Percentiles rank a stretch among this genome's conserved stretches.
Conservation (phyloP, 2,329 filamentous ascomycete species). For the Lachnellula hyalina region DNA sequence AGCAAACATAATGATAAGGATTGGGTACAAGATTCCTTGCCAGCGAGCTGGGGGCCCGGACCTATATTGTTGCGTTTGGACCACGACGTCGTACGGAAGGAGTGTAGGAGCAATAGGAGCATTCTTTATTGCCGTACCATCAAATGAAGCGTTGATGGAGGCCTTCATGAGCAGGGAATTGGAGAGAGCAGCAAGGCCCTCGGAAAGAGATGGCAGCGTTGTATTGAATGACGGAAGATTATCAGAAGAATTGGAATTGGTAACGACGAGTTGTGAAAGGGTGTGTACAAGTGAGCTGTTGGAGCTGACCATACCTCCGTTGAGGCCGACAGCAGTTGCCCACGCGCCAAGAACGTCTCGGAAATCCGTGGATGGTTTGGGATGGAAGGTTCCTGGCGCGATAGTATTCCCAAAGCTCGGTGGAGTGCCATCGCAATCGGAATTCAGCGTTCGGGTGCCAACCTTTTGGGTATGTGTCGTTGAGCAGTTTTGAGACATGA, state of each 20-base stretch:
- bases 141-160: conserved; percentile 5
- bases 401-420: background rate
- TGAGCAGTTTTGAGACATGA: conserved; percentile 3
- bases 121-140: background rate
- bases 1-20: conserved; percentile 5
- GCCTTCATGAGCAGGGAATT: conserved; percentile 7
- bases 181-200: conserved; percentile 6
- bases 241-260: background rate
- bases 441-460: background rate
- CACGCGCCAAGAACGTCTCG: conserved; percentile 7
- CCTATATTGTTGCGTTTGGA: conserved; percentile 7
- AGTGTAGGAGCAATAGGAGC: background rate
- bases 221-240: background rate
- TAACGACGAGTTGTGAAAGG: conserved; percentile 5
- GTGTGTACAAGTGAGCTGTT: conserved; percentile 3
- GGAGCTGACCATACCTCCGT: background rate
- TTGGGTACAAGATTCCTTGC: conserved; percentile 6
- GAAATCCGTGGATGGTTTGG: conserved; percentile 1
- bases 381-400: conserved; percentile 1
- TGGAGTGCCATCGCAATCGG: background rate
- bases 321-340: conserved; percentile 3
- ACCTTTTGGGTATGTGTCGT: conserved; percentile 6
- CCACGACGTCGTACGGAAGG: background rate
- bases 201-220: conserved; percentile 3
- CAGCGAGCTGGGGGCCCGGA: conserved; percentile 3